A percentile compares a stretch with the other conserved stretches of the same genome.
Conservation (phyloP, 495 filamentous ascomycete genomes). For the Aspergillus saccharolyticus region DNA sequence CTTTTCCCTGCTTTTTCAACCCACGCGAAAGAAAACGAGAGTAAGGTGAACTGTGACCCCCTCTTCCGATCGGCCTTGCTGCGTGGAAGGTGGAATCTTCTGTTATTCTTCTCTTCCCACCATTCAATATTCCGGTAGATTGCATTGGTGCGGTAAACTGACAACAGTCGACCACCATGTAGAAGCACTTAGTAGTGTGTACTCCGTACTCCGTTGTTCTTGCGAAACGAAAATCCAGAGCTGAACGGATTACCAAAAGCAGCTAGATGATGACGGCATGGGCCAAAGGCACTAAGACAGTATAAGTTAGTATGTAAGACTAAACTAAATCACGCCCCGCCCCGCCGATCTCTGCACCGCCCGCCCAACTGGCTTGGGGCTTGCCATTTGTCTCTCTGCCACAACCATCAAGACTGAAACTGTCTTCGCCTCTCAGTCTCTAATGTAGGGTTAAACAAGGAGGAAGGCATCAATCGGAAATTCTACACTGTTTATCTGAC, state of each 20-base stretch:
- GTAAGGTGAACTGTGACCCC: slow-evolving; percentile 6
- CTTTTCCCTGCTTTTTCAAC: slow-evolving; percentile 2
- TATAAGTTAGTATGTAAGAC: too few species aligned
- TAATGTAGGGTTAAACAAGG: background rate
- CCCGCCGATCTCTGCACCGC: slow-evolving; percentile 2
- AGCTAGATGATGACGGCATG: slow-evolving; percentile 19
- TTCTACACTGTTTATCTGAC: background rate
- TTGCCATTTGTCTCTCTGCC: background rate
- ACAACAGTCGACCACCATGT: too few species aligned
- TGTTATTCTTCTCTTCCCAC: background rate
- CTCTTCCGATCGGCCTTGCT: background rate
- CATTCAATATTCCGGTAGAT: background rate
- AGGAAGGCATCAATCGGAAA: background rate
- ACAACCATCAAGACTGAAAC: background rate
- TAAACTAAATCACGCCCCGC: background rate
- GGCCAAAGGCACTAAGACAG: too few species aligned
- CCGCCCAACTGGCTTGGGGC: background rate
- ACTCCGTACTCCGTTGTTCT: too few species aligned
- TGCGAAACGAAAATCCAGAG: background rate
- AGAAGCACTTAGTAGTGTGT: too few species aligned
- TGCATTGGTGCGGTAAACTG: background rate
- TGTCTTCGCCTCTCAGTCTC: background rate
- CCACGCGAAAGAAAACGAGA: slow-evolving; percentile 10
- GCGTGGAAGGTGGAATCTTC: background rate
- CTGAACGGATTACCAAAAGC: slow-evolving; percentile 18